These are phyloP conservation scores for Sporisorium exsertum DNA, from an alignment of 1,284 basidiomycete species.

Conservation along the genomic window DNA sequence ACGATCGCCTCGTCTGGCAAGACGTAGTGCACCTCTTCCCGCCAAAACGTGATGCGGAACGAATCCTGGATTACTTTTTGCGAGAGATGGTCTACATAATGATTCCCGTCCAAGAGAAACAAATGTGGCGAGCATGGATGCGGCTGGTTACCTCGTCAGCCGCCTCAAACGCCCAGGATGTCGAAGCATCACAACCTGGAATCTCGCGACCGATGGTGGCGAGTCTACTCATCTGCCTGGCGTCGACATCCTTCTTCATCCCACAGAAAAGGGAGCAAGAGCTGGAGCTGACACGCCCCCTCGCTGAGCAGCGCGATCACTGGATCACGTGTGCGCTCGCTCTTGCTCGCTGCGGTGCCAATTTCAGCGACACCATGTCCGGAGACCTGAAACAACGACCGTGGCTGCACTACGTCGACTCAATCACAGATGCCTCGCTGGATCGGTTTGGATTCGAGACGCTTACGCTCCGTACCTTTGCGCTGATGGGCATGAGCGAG, in stretches of 20 bases:
- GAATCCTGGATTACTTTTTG: conserved; percentile 30
- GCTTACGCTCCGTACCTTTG: conserved; percentile 22
- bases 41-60: conserved; percentile 27
- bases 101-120: conserved; percentile 38
- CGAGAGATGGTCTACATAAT: conserved; percentile 41
- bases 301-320: conserved; percentile 28
- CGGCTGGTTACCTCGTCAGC: neutral
- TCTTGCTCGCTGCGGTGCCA: conserved; percentile 20
- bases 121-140: conserved; percentile 32
- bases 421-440: conserved; percentile 17
- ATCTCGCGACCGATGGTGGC: conserved; percentile 34
- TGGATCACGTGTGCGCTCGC: conserved; percentile 36
- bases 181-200: neutral
- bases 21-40: conserved; percentile 36
- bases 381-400: neutral
- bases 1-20: conserved; percentile 16
- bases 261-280: conserved; percentile 24
- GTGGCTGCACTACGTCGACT: conserved; percentile 28
- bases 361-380: neutral
- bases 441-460: conserved; percentile 40
- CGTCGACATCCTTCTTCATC: conserved; percentile 25
- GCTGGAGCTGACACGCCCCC: conserved; percentile 9
- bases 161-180: neutral
- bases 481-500: conserved; percentile 30
- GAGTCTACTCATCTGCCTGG: conserved; percentile 32